Percentiles rank a stretch among this genome's conserved stretches.
phyloP scores from a whole-genome alignment of 1,139 yeast species.

The Blastobotrys buckinghamii region DNA sequence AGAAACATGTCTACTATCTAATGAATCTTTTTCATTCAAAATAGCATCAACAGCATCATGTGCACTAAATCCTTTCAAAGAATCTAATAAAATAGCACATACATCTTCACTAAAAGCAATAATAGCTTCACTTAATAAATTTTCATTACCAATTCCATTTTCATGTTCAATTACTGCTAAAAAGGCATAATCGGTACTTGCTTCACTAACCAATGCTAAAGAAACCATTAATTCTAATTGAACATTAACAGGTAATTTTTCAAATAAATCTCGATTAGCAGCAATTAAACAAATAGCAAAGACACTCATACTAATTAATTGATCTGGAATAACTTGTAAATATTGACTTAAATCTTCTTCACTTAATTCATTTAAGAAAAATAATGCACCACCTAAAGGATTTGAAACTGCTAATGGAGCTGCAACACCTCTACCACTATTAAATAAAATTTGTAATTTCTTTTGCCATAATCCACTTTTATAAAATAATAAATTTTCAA shows the following conservation, averaged over 20 bases:
- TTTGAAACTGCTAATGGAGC: constrained; percentile 15
- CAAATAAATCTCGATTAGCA: constrained; percentile 12
- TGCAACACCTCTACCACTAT: constrained; percentile 11
- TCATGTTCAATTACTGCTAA: constrained; percentile 14
- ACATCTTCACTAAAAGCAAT: constrained; percentile 15
- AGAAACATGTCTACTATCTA: constrained; percentile 5
- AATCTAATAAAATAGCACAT: constrained; percentile 10
- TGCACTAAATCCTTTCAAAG: constrained; percentile 11
- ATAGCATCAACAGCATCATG: constrained; percentile 12
- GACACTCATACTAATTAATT: constrained; percentile 14
- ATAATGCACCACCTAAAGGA: constrained; percentile 15
- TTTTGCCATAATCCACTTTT: constrained; percentile 13
- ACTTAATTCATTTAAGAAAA: constrained; percentile 10
- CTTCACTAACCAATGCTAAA: constrained; percentile 14
- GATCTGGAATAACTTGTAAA: constrained; percentile 14
- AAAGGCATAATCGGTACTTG: constrained; percentile 15
- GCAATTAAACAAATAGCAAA: constrained; percentile 15
- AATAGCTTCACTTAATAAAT: constrained; percentile 15
- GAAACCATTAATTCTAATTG: constrained; percentile 14
- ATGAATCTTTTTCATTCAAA: constrained; percentile 3
- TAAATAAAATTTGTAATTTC: constrained; percentile 10
- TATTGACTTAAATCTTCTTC: constrained; percentile 11
- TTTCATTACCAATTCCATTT: constrained; percentile 13
- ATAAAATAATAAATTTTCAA: constrained; percentile 14
- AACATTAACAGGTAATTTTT: constrained; percentile 10